A percentile compares a stretch with the other conserved stretches of the same genome.
These are phyloP conservation scores for Blepharisma japonicum DNA, from an alignment of 73 alveolate species.

Conservation along the genomic window DNA sequence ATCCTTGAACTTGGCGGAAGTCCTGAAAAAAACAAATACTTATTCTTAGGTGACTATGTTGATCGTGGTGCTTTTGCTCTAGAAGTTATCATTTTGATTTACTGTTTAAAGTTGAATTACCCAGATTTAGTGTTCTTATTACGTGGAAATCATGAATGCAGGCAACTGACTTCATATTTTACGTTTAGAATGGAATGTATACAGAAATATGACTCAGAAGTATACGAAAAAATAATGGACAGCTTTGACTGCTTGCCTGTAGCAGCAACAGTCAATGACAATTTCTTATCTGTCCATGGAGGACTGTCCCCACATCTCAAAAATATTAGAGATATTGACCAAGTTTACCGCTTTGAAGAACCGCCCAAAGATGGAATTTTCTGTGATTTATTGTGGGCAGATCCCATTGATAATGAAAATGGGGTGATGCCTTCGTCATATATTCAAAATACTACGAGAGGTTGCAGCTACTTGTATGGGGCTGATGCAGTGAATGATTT, in stretches of 20 bases:
- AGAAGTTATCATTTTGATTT: conserved; percentile 53
- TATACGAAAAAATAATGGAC: conserved; percentile 72
- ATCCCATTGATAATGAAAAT: conserved; percentile 76
- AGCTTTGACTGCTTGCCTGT: conserved; percentile 71
- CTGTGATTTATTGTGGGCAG: conserved; percentile 82
- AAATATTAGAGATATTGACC: conserved; percentile 59
- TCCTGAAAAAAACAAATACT: too few relatives aligned
- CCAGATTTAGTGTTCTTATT: conserved; percentile 62
- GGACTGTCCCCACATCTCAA: conserved; percentile 77
- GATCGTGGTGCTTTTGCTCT: conserved; percentile 66
- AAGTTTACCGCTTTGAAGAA: conserved; percentile 58
- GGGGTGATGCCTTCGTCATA: conserved; percentile 48
- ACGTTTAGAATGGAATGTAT: conserved; percentile 66
- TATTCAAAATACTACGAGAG: conserved; percentile 56
- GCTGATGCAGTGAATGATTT: conserved; percentile 54
- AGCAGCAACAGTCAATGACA: conserved; percentile 63
- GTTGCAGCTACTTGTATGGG: conserved; percentile 61
- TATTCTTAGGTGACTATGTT: conserved; percentile 61
- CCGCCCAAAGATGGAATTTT: conserved; percentile 76
- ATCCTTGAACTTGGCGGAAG: neutral
- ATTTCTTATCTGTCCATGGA: conserved; percentile 74
- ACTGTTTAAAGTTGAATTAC: conserved; percentile 56
- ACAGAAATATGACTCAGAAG: conserved; percentile 58
- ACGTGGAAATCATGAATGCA: conserved; percentile 82
- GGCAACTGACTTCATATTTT: conserved; percentile 72